Conservation (phyloP, 2,329 filamentous ascomycete genomes). For the Allantophomopsis lycopodina region DNA sequence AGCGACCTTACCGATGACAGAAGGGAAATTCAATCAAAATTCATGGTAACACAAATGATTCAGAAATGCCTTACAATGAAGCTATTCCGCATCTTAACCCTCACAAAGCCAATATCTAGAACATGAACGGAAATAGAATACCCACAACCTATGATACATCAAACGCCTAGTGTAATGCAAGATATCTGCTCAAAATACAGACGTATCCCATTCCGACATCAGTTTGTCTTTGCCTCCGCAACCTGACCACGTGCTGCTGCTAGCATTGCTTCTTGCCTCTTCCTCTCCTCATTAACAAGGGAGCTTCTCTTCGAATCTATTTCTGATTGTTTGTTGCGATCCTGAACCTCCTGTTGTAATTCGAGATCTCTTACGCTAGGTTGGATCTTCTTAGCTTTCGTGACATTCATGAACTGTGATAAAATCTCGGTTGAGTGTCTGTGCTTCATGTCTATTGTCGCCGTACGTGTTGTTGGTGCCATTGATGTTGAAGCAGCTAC, state of each 20-base stretch:
- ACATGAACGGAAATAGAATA: background rate
- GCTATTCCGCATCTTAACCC: too few species aligned
- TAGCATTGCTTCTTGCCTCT: constrained; percentile 46
- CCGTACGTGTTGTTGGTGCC: constrained; percentile 31
- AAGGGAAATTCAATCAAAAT: too few species aligned
- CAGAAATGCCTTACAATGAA: too few species aligned
- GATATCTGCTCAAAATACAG: background rate
- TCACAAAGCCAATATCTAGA: background rate
- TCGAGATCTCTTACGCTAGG: constrained; percentile 44
- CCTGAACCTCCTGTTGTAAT: constrained; percentile 42
- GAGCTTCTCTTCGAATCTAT: constrained; percentile 39
- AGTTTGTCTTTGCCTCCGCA: constrained; percentile 1
- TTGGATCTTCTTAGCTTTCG: constrained; percentile 40
- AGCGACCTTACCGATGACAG: too few species aligned
- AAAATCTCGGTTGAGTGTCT: constrained; percentile 49
- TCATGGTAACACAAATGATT: too few species aligned
- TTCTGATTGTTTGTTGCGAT: constrained; percentile 33
- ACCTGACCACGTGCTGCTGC: constrained; percentile 31
- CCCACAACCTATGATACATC: background rate
- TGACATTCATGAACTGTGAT: constrained; percentile 44
- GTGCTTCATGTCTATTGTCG: constrained; percentile 47
- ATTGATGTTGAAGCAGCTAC: constrained; percentile 19
- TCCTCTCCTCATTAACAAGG: constrained; percentile 39
- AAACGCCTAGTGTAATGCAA: background rate
- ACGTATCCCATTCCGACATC: too few species aligned